Conservation (phyloP, 345 rosid genomes). For the Salix viminalis region DNA sequence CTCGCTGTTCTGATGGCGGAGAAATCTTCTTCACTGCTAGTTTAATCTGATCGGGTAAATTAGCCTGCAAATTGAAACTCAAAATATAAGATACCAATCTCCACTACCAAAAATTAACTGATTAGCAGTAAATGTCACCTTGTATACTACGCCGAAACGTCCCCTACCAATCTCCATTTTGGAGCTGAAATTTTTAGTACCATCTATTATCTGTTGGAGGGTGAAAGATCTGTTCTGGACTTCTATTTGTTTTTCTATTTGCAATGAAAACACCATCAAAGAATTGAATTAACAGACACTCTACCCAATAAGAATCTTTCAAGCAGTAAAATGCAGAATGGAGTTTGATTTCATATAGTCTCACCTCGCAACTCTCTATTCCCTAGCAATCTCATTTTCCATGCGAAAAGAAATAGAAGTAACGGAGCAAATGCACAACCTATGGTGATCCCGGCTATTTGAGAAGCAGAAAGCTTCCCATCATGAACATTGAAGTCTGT, state of each 20-base stretch:
- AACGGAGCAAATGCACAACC: no score
- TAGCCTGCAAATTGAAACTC: background rate
- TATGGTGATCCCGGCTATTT: no score
- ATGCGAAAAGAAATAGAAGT: background rate
- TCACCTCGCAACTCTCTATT: slow-evolving; percentile 12
- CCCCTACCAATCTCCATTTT: background rate
- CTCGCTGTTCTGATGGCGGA: background rate
- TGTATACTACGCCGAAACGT: background rate
- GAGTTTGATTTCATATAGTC: background rate
- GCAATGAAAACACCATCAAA: background rate
- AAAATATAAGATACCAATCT: background rate
- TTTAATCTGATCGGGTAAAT: background rate
- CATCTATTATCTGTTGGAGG: slow-evolving; percentile 9
- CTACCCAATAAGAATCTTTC: no score
- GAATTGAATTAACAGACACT: no score
- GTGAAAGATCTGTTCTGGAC: background rate
- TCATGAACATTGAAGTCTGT: no score
- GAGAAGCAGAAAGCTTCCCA: no score
- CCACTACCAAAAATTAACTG: background rate
- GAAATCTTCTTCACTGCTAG: slow-evolving; percentile 3
- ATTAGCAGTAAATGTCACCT: background rate
- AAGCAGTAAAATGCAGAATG: background rate
- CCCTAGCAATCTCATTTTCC: slow-evolving; percentile 11
- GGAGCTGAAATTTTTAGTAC: slow-evolving; percentile 21
- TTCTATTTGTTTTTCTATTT: background rate